A percentile compares a stretch with the other conserved stretches of the same genome.
Conservation (phyloP, 768 basidiomycete genomes). For the Cyathus striatus region DNA sequence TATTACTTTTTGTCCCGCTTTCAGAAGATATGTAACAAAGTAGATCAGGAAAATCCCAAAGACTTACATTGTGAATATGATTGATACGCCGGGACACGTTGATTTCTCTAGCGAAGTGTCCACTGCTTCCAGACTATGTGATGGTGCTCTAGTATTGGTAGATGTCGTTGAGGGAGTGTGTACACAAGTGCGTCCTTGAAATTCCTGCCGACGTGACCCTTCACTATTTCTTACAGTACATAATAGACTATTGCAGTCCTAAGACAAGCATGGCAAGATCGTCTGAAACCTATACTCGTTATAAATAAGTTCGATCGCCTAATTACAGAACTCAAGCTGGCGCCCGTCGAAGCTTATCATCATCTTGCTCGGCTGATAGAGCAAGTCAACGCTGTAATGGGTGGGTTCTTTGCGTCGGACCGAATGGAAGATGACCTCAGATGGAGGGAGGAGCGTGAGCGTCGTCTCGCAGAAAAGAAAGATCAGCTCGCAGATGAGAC, state of each 20-base stretch:
- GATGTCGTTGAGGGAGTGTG: conserved; percentile 98
- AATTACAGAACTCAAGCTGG: conserved; percentile 87
- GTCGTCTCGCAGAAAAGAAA: conserved; percentile 71
- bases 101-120: conserved; percentile 98
- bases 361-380: conserved; percentile 92
- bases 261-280: conserved; percentile 90
- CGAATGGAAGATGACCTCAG: conserved; percentile 95
- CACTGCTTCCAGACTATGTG: conserved; percentile 87
- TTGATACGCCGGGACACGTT: conserved; percentile 98
- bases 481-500: conserved; percentile 63
- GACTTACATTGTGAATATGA: conserved; percentile 88
- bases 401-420: conserved; percentile 89
- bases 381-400: conserved; percentile 98
- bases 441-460: conserved; percentile 91
- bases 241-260: conserved; percentile 95
- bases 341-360: conserved; percentile 90
- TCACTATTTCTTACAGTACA: not conserved
- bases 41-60: conserved; percentile 48
- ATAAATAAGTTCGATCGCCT: conserved; percentile 97
- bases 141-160: conserved; percentile 92
- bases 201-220: not conserved
- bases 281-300: conserved; percentile 84
- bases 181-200: conserved; percentile 66
- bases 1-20: conserved; percentile 7
- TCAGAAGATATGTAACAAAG: conserved; percentile 22